Conservation (phyloP, 2,329 filamentous ascomycete genomes). For the Neodidymelliopsis sp. region DNA sequence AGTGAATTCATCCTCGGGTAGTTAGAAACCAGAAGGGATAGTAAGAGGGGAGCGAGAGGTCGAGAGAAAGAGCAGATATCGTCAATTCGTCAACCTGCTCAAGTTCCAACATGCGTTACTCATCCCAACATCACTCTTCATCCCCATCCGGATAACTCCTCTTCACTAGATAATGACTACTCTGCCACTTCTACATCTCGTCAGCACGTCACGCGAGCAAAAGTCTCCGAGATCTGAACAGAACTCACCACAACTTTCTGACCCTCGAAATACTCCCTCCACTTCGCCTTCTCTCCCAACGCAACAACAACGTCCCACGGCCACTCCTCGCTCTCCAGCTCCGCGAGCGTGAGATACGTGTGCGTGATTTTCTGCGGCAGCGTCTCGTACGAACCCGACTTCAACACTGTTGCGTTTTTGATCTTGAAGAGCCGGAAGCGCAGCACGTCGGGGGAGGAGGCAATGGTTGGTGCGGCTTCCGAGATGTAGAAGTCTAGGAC, state of each 20-base stretch:
- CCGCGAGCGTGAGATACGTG: slow-evolving; percentile 15
- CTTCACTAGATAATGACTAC: slow-evolving; percentile 18
- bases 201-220: not conserved
- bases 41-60: too few species aligned
- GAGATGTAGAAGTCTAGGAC: slow-evolving; percentile 18
- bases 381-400: slow-evolving; percentile 12
- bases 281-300: slow-evolving; percentile 17
- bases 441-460: slow-evolving; percentile 16
- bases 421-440: slow-evolving; percentile 20
- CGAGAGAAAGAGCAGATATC: too few species aligned
- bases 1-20: too few species aligned
- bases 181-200: slow-evolving; percentile 15
- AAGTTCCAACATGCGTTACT: too few species aligned
- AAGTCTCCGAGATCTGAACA: not conserved
- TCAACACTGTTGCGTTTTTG: slow-evolving; percentile 17
- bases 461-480: slow-evolving; percentile 16
- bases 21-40: too few species aligned
- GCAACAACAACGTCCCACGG: slow-evolving; percentile 20
- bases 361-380: slow-evolving; percentile 7
- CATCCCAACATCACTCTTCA: too few species aligned
- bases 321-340: slow-evolving; percentile 20
- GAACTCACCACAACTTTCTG: slow-evolving; percentile 18
- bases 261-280: slow-evolving; percentile 19
- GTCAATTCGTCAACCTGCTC: too few species aligned
- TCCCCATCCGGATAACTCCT: slow-evolving; percentile 9